phyloP scores from a whole-genome alignment of 106 monocot species.

The Allium sativum region DNA sequence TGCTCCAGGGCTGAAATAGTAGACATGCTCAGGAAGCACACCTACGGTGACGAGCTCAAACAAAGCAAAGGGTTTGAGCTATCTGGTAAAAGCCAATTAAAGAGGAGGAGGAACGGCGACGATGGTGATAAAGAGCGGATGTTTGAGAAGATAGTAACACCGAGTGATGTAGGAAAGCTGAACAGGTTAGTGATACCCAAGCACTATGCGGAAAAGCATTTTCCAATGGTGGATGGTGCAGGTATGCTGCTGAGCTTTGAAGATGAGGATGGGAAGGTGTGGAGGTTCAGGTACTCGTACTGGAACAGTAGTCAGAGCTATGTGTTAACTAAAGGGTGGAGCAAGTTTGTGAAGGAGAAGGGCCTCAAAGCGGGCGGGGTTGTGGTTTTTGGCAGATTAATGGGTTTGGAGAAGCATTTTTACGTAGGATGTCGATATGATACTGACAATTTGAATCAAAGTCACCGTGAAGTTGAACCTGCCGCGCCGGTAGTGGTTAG shows the following conservation, averaged over 20 bases:
- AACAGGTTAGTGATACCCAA: conserved; percentile 88
- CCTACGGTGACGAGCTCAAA: conserved; percentile 55
- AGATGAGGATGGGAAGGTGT: conserved; percentile 53
- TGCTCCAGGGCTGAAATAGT: conserved; percentile 59
- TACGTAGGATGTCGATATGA: too few relatives aligned
- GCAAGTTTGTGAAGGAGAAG: conserved; percentile 87
- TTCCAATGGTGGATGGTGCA: conserved; percentile 27
- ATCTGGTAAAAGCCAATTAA: too few relatives aligned
- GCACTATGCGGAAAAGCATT: conserved; percentile 88
- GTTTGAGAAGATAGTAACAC: conserved; percentile 76
- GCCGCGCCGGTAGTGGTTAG: too few relatives aligned
- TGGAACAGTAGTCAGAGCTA: conserved; percentile 99
- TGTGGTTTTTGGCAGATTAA: too few relatives aligned
- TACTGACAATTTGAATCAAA: too few relatives aligned
- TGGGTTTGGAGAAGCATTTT: too few relatives aligned
- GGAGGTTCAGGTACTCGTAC: conserved; percentile 83
- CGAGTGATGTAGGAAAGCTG: conserved; percentile 91
- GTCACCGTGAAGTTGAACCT: too few relatives aligned
- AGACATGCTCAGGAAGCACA: conserved; percentile 75
- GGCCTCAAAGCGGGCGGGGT: conserved; percentile 27
- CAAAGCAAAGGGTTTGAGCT: conserved; percentile 16
- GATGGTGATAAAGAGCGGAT: conserved; percentile 24
- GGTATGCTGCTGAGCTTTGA: conserved; percentile 55
- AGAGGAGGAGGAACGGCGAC: neutral
- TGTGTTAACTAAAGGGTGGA: conserved; percentile 90